Evolutionary conservation across 768 basidiomycete genomes (phyloP).

Genomic region (Cytidiella melzeri): DNA sequence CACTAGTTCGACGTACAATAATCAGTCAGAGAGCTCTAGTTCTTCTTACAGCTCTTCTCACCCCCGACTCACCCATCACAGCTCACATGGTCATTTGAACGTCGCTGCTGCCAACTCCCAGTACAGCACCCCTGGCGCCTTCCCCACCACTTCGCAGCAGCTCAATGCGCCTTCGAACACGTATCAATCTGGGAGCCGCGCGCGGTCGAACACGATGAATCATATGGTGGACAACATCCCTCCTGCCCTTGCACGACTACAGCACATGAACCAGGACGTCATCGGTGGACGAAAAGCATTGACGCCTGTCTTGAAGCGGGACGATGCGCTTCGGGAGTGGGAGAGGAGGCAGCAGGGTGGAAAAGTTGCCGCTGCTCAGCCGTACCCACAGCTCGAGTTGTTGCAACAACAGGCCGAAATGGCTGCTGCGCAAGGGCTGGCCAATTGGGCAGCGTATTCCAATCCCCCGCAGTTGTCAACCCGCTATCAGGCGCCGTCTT

Average conservation of each 20-base stretch:
- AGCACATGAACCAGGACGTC: slow-evolving; percentile 84
- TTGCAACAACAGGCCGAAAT: slow-evolving; percentile 91
- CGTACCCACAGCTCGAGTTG: slow-evolving; percentile 87
- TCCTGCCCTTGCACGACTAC: slow-evolving; percentile 83
- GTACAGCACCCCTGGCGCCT: slow-evolving; percentile 17
- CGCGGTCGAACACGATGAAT: slow-evolving; percentile 85
- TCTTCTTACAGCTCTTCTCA: slow-evolving; percentile 24
- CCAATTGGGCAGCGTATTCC: slow-evolving; percentile 41
- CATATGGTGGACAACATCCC: slow-evolving; percentile 87
- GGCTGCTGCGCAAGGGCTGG: slow-evolving; percentile 55
- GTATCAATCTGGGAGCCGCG: slow-evolving; percentile 61
- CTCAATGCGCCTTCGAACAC: slow-evolving; percentile 51
- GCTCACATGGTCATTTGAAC: slow-evolving; percentile 41
- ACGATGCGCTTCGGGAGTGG: slow-evolving; percentile 95
- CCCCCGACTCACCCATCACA: slow-evolving; percentile 42
- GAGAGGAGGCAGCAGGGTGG: slow-evolving; percentile 74
- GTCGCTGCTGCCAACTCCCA: slow-evolving; percentile 22
- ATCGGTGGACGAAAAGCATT: slow-evolving; percentile 74
- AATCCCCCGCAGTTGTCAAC: slow-evolving; percentile 12
- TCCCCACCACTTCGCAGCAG: slow-evolving; percentile 17
- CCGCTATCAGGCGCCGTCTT: slow-evolving; percentile 55
- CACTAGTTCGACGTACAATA: slow-evolving; percentile 24
- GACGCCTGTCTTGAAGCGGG: slow-evolving; percentile 91
- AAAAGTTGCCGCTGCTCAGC: slow-evolving; percentile 61
- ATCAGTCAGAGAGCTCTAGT: slow-evolving; percentile 16